Base-by-base conservation (phyloP, 2,329 filamentous ascomycete species). In the Fusarium setosum region DNA sequence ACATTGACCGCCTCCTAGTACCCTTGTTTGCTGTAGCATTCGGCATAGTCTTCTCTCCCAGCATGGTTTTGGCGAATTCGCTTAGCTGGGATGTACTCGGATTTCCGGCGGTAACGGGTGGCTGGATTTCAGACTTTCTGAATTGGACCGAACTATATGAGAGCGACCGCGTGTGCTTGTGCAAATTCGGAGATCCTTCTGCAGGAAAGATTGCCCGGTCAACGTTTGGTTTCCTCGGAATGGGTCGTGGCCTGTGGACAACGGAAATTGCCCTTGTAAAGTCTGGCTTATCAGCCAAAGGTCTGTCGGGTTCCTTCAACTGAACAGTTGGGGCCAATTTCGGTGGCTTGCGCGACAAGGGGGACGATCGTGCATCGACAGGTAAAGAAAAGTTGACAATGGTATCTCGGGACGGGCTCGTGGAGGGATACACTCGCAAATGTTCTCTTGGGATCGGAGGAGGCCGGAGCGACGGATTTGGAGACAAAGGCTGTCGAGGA, bases 241-340 rank as follows among this genome's bases (percentile, higher is more conserved):
- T 85, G 3, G 86, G 86, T 29, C 86, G 80, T 3, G 86, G 86
- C 6, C 86, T 81, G 70, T 88, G 77, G 6, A 88, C 78, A 18
- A 88, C 76, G 0, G 70, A 72, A 24, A 49, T 26, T 12, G 49
- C 51, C 51, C 52, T 59, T 38, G 54, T 29, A 34, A 49, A 54
- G 13, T 55, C 61, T 20, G 53, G 23, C 29, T 31, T 63, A 34
- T 49, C 56, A 5, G n/a, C 35, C 44, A 59, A 13, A 17, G 50
- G 52, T 18, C 59, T 53, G 11, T 69, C 5, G 72, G 56, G 15
- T 12, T 59, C 63, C 23, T 70, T 60, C 11, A 65, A 42, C 9
- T 65, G 58, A 9, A 69, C 68, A 9, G 59, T 38, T 6, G 72
- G 70, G 15, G 53, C 61, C 34, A 61, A 63, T 38, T 66, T 66